Base-by-base conservation (phyloP, 2,329 filamentous ascomycete genomes). In the Sporothrix inflata region DNA sequence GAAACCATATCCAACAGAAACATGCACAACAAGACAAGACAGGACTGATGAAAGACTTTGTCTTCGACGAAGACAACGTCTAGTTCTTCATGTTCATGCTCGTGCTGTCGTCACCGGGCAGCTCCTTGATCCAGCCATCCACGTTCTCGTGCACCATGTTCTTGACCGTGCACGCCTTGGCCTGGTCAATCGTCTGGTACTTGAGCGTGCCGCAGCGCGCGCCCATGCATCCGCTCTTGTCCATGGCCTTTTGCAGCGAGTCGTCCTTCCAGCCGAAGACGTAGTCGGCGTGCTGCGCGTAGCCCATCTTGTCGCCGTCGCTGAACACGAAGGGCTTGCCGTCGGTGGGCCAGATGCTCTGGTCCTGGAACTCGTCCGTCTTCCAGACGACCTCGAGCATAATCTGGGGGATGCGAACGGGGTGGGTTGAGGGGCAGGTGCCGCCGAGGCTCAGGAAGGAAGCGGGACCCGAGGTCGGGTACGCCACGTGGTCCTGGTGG, bases 371-470 rank as follows among this genome's bases (percentile, higher is more conserved):
- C 61, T 74, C 70, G 3, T 79, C 81, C 11, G 81, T 85, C 75
- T 85, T 82, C 79, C 82, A 84, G 71, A 84, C 83, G 1, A 85
- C 81, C 75, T 85, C 83, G 75, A 82, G 83, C 83, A 85, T 85
- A 16, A 85, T 75, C 78, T 85, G 83, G 11, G 84, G 83, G 71
- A 84, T 81, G 40, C 80, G 77, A 9, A 85, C 79, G 0, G 83
- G 83, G 77, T 81, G 80, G 0, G 77, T 77, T 1, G 79, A 76
- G 3, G 82, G 82, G 75, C 82, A 83, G 69, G 76, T 75, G 6
- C 83, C 83, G 45, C 82, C 80, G 11, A 81, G 82, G 80, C 78
- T 77, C 81, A 76, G 81, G 83, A 53, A 82, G 69, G 78, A 82
- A 75, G 87, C 84, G 1, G 79, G 83, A 5, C 80, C 82, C 57